Percentiles rank a stretch among this genome's conserved stretches.
These are phyloP conservation scores for Leersia perrieri DNA, from an alignment of 176 grass and related monocot species.

Conservation along the genomic window DNA sequence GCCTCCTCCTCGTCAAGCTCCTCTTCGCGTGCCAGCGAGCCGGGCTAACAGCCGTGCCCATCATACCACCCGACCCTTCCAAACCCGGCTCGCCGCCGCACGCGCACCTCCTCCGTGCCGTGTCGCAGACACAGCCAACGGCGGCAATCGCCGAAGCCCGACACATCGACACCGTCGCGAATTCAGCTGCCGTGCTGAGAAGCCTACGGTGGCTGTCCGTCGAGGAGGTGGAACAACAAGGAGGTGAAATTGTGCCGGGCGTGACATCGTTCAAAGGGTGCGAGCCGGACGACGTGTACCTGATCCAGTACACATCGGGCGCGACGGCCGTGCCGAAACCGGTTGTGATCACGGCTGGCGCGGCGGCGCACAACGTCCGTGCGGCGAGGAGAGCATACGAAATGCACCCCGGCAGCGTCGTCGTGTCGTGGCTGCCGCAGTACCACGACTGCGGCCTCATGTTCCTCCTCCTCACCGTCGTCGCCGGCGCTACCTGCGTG, in stretches of 20 bases:
- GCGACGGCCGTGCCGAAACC: slow-evolving; percentile 54
- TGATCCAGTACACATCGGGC: slow-evolving; percentile 71
- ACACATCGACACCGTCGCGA: slow-evolving; percentile 8
- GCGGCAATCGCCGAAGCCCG: slow-evolving; percentile 35
- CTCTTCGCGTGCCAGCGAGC: slow-evolving; percentile 69
- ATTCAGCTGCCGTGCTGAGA: neutral
- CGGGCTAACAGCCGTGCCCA: slow-evolving; percentile 48
- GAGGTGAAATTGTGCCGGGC: neutral
- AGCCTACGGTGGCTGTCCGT: slow-evolving; percentile 42
- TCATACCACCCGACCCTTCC: slow-evolving; percentile 35
- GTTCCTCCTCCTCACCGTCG: slow-evolving; percentile 65
- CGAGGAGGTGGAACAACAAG: slow-evolving; percentile 20
- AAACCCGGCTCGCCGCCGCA: slow-evolving; percentile 8
- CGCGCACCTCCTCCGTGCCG: slow-evolving; percentile 43
- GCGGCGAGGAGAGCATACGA: slow-evolving; percentile 56
- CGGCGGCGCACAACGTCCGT: slow-evolving; percentile 47
- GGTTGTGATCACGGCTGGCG: slow-evolving; percentile 48
- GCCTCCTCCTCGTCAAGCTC: slow-evolving; percentile 47
- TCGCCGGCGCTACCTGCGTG: slow-evolving; percentile 51
- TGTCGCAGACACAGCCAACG: slow-evolving; percentile 41
- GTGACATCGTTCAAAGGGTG: slow-evolving; percentile 2
- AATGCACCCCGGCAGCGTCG: slow-evolving; percentile 34
- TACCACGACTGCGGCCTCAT: slow-evolving; percentile 74
- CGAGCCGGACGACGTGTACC: slow-evolving; percentile 26
- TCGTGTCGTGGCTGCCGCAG: slow-evolving; percentile 62